Percentiles rank a stretch among this genome's conserved stretches.
phyloP scores from a whole-genome alignment of 1,284 basidiomycete genomes.

The Phellinidium pouzarii region DNA sequence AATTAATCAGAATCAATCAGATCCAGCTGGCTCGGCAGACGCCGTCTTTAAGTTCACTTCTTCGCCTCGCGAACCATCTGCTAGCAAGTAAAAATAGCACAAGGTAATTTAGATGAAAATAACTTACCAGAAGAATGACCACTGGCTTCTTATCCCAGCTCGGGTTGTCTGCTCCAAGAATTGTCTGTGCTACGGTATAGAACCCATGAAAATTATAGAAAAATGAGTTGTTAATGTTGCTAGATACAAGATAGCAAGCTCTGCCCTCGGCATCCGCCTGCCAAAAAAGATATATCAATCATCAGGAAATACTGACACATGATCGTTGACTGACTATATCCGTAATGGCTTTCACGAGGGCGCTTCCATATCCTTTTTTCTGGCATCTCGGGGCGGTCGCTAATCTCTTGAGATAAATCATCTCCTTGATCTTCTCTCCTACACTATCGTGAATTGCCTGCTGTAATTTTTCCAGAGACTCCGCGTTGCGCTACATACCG shows the following conservation, averaged over 20 bases:
- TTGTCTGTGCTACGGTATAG: constrained; percentile 11
- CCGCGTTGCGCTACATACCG: background rate
- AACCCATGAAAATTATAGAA: constrained; percentile 22
- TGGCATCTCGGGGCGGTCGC: constrained; percentile 10
- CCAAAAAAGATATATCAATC: background rate
- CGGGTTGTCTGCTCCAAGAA: constrained; percentile 20
- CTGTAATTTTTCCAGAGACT: background rate
- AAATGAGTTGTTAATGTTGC: constrained; percentile 18
- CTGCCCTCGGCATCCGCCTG: constrained; percentile 19
- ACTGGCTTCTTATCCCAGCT: constrained; percentile 19
- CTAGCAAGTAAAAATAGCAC: background rate
- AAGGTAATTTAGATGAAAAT: background rate
- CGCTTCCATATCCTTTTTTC: constrained; percentile 16
- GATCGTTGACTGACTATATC: background rate
- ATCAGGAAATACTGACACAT: background rate
- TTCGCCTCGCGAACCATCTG: constrained; percentile 1
- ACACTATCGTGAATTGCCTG: background rate
- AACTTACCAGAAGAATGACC: constrained; percentile 13
- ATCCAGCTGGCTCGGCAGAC: no score
- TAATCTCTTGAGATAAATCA: constrained; percentile 5
- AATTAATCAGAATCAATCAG: no score
- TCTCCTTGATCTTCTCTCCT: background rate
- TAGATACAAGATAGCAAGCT: constrained; percentile 17
- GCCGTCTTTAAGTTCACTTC: background rate
- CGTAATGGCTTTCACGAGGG: constrained; percentile 4